phyloP scores from a whole-genome alignment of 441 rosid genomes.

The California macrophylla region DNA sequence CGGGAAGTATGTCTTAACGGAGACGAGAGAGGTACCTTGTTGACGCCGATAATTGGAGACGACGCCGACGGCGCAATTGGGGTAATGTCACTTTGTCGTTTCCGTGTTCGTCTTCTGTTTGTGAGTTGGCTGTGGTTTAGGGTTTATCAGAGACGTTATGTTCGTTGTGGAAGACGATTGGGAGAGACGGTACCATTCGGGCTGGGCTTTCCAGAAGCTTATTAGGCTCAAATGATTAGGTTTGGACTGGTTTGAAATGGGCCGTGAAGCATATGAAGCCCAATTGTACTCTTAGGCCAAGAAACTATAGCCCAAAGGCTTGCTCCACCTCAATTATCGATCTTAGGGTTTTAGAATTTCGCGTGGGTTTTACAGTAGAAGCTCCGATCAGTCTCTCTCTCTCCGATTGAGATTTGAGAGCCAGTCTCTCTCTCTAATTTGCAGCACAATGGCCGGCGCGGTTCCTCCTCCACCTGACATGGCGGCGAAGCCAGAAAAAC shows the following conservation, averaged over 20 bases:
- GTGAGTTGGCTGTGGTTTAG: not conserved
- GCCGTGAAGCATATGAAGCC: too few species aligned
- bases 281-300: too few species aligned
- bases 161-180: not conserved
- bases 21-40: not conserved
- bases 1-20: not conserved
- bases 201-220: too few species aligned
- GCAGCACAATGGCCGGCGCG: conserved; percentile 6
- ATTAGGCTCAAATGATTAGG: too few species aligned
- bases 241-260: too few species aligned
- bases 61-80: not conserved
- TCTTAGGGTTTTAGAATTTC: not conserved
- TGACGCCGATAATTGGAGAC: not conserved
- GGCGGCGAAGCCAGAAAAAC: conserved; percentile 22
- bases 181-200: not conserved
- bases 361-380: not conserved
- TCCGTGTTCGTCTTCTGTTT: not conserved
- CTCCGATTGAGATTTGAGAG: not conserved
- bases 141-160: not conserved
- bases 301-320: too few species aligned
- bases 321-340: not conserved
- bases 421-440: not conserved
- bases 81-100: not conserved
- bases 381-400: not conserved
- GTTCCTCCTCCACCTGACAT: not conserved